Conservation (phyloP, 78 protist species). For the Dictyostelium citrinum region DNA sequence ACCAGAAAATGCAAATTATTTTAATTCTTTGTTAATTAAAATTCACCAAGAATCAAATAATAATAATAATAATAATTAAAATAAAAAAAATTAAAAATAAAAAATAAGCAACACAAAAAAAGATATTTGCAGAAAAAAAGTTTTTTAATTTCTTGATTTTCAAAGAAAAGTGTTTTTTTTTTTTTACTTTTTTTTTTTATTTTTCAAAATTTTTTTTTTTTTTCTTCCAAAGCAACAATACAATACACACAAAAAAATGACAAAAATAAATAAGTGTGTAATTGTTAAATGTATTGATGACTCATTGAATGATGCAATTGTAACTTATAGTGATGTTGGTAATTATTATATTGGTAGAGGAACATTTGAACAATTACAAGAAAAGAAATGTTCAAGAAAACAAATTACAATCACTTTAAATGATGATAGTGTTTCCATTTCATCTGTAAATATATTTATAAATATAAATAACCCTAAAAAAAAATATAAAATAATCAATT, state of each 20-base stretch:
- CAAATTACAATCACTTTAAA: slow-evolving; percentile 20
- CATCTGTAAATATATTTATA: not conserved
- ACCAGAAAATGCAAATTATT: not conserved
- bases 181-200: not conserved
- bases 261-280: not conserved
- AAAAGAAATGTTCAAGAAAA: slow-evolving; percentile 73
- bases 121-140: not conserved
- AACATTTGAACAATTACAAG: not conserved
- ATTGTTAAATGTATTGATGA: not conserved
- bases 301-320: not conserved
- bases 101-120: too few relatives aligned
- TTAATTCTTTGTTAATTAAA: not conserved
- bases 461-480: not conserved
- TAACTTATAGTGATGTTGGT: not conserved
- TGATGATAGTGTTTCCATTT: not conserved
- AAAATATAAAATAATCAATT: too few relatives aligned
- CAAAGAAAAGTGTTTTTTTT: too few relatives aligned
- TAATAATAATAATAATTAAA: too few relatives aligned
- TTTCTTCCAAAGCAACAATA: not conserved
- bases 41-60: not conserved
- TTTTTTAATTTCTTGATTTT: not conserved
- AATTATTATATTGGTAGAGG: slow-evolving; percentile 40
- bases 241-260: not conserved
- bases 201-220: not conserved
- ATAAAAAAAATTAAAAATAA: too few relatives aligned